Evolutionary conservation across 1,284 basidiomycete species (phyloP), one percentile per base, ranked within the genome.

Genomic region (Cystodermella granulosa): DNA sequence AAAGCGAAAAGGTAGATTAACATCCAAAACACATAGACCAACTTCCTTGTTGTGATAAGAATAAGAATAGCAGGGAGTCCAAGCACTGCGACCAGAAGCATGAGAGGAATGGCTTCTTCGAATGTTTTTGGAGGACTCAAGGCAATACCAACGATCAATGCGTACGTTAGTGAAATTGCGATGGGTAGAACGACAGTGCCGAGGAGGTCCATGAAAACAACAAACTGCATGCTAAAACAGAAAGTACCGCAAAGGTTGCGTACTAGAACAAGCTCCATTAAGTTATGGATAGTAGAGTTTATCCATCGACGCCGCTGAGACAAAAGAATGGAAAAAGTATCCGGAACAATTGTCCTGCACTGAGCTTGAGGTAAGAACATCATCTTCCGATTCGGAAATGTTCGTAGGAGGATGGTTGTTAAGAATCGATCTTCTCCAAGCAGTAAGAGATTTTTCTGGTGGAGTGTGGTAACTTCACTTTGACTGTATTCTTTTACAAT

Each of bases 251-350:
- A 98, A 18, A 98, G 79, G 61, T 98, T 92, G 53, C 91, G 89
- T 22, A 99, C 96, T 49, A 91, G 83, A 28, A 98, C 91, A 26
- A 99, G 85, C 67, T 99, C 96, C 93, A 98, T 97, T 45, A 99
- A 80, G 63, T 99, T 98, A 75, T 98, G 96, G 40, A 98, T 90
- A 0, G 96, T 98, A 37, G 93, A 98, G 69, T 98, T 98, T 75
- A 99, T 98, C 96, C 96, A 99, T 54, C 96, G 86, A 22, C 96
- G 85, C 24, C 96, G 89, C 65, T 99, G 96, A 1, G 95, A 98
- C 11, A 99, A 79, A 36, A 99, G 77, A 41, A 98, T 81, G 34
- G 75, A 74, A 72, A 99, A 98, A 1, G 91, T 93, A 63, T 98
- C 93, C 6, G 96, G 96, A 20, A 93, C 96, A 59, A 98, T 82